Evolutionary conservation across 208 protist species (phyloP).

Genomic region (Acanthamoeba triangularis): DNA sequence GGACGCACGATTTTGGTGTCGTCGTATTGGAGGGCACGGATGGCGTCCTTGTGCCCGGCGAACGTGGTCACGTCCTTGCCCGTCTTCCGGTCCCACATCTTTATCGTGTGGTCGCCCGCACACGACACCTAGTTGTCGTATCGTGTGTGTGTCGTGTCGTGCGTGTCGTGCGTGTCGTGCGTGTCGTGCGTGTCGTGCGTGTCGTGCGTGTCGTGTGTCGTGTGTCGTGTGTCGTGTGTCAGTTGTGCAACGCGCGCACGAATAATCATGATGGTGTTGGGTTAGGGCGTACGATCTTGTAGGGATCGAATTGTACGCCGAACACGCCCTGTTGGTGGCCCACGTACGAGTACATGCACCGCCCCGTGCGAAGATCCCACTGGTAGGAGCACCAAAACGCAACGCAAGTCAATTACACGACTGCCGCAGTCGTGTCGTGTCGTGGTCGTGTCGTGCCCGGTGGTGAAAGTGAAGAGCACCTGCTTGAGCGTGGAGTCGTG

Average conservation of each 20-base stretch:
- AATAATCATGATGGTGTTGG: background rate
- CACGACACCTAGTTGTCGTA: slow-evolving; percentile 20
- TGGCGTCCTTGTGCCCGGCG: slow-evolving; percentile 51
- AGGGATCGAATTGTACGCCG: slow-evolving; percentile 45
- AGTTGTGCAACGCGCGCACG: too few relatives aligned
- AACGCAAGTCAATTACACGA: too few relatives aligned
- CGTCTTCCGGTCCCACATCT: slow-evolving; percentile 49
- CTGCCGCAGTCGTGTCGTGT: too few relatives aligned
- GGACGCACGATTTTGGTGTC: slow-evolving; percentile 34
- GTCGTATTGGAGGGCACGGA: slow-evolving; percentile 63
- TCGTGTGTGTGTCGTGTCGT: too few relatives aligned
- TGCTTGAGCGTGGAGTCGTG: slow-evolving; percentile 41
- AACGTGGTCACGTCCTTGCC: background rate
- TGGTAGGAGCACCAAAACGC: too few relatives aligned
- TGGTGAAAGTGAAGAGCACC: too few relatives aligned
- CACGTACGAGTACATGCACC: background rate
- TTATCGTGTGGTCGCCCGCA: slow-evolving; percentile 69
- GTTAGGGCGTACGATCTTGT: slow-evolving; percentile 32
- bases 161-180: too few relatives aligned
- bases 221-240: too few relatives aligned
- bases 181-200: too few relatives aligned
- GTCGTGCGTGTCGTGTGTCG: too few relatives aligned
- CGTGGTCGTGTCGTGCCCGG: too few relatives aligned
- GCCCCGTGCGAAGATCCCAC: slow-evolving; percentile 53
- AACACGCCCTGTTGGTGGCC: slow-evolving; percentile 56